phyloP scores from a whole-genome alignment of 345 rosid genomes.

The Salix brachista region DNA sequence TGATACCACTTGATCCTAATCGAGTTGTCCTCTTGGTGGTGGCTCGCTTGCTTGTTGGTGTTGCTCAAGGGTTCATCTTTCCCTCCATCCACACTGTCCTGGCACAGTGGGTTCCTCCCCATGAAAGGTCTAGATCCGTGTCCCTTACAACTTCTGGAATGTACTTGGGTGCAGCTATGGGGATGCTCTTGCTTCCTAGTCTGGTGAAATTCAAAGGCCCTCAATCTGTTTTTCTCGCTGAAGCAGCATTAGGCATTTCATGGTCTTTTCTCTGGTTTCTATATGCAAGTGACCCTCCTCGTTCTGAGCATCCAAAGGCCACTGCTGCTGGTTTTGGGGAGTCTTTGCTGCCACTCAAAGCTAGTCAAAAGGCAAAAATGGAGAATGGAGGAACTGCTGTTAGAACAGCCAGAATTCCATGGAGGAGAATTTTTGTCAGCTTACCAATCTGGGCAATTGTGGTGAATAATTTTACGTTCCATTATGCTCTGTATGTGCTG shows the following conservation, averaged over 20 bases:
- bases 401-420: conserved; percentile 62
- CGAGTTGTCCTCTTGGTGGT: conserved; percentile 52
- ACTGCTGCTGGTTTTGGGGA: conserved; percentile 85
- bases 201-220: conserved; percentile 85
- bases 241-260: conserved; percentile 75
- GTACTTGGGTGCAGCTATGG: conserved; percentile 96
- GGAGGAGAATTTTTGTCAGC: conserved; percentile 74
- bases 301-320: conserved; percentile 88
- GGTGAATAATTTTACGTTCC: conserved; percentile 91
- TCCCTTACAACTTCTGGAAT: conserved; percentile 94
- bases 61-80: conserved; percentile 95
- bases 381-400: conserved; percentile 47
- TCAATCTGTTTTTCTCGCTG: conserved; percentile 77
- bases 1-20: conserved; percentile 80
- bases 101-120: conserved; percentile 99
- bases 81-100: conserved; percentile 95
- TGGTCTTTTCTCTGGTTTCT: conserved; percentile 88
- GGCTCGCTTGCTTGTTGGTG: conserved; percentile 95
- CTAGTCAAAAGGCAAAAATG: conserved; percentile 51
- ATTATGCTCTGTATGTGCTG: conserved; percentile 83
- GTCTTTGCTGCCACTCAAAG: conserved; percentile 60
- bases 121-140: conserved; percentile 92
- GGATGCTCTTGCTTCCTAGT: conserved; percentile 89
- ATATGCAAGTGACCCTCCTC: conserved; percentile 84
- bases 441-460: conserved; percentile 91